Percentiles rank a stretch among this genome's conserved stretches.
Evolutionary conservation across 106 monocot species (phyloP).

Genomic region (Dendrobium nobile): DNA sequence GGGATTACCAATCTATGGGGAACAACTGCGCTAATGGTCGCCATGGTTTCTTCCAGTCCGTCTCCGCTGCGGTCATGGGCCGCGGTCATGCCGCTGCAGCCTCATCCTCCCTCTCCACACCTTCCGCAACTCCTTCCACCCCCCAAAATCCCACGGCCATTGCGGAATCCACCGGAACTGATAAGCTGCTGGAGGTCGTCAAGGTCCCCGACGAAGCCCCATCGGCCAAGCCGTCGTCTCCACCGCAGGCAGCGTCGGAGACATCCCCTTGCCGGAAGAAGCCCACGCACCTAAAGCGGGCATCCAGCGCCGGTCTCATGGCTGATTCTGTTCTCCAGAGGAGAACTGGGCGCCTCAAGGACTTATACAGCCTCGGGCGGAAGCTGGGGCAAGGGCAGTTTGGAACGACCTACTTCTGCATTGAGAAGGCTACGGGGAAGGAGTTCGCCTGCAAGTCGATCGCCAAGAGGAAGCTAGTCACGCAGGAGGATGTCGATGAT

Average conservation of each 20-base stretch:
- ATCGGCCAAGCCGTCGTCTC: neutral
- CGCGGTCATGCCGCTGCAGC: neutral
- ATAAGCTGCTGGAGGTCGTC: neutral
- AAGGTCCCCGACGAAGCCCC: neutral
- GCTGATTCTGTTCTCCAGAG: slow-evolving; percentile 16
- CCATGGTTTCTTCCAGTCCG: slow-evolving; percentile 6
- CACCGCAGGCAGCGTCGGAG: neutral
- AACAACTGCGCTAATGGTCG: neutral
- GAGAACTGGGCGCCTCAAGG: slow-evolving; percentile 19
- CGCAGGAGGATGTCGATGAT: slow-evolving; percentile 24
- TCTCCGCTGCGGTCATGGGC: slow-evolving; percentile 1
- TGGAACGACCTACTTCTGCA: slow-evolving; percentile 19
- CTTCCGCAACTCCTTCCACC: neutral
- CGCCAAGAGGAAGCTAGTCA: slow-evolving; percentile 23
- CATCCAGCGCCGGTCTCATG: slow-evolving; percentile 13
- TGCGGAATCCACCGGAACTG: neutral
- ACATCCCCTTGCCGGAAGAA: slow-evolving; percentile 5
- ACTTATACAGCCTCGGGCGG: slow-evolving; percentile 20
- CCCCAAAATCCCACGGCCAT: neutral
- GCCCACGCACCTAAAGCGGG: slow-evolving; percentile 6
- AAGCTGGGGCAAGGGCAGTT: slow-evolving; percentile 32
- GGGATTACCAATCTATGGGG: neutral
- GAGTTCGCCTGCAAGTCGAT: slow-evolving; percentile 26
- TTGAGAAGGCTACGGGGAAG: slow-evolving; percentile 19
- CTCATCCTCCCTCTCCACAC: neutral